Percentiles rank a stretch among this genome's conserved stretches.
These are phyloP conservation scores for Ophiostoma ips DNA, from an alignment of 2,329 filamentous ascomycete genomes.

Conservation along the genomic window DNA sequence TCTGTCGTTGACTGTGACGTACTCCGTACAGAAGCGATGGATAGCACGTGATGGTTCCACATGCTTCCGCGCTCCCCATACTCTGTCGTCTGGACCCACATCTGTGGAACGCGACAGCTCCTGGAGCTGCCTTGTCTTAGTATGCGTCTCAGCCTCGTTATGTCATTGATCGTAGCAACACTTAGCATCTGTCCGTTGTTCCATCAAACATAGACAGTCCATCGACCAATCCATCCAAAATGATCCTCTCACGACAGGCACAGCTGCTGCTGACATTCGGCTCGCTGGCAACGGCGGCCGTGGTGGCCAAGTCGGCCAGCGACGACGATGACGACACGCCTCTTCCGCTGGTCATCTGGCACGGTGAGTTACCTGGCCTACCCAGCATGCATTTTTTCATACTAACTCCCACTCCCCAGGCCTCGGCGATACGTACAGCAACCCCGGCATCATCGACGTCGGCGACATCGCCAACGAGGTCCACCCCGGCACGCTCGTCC, in stretches of 20 bases:
- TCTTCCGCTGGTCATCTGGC: conserved; percentile 88
- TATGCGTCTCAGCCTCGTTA: neutral
- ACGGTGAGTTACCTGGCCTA: conserved; percentile 36
- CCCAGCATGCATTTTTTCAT: no score
- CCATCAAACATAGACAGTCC: neutral
- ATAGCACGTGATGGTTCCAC: neutral
- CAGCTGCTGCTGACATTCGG: conserved; percentile 20
- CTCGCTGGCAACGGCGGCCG: conserved; percentile 22
- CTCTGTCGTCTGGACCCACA: no score
- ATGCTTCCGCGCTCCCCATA: no score
- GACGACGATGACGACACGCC: conserved; percentile 45
- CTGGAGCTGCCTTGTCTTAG: no score
- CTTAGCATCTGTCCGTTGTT: no score
- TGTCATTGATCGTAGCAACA: no score
- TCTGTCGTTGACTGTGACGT: no score
- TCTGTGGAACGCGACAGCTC: no score
- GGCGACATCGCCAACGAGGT: conserved; percentile 55
- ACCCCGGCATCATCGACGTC: conserved; percentile 59
- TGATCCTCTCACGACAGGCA: conserved; percentile 18
- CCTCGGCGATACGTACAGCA: conserved; percentile 58
- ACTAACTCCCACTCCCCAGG: conserved; percentile 24
- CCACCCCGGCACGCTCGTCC: conserved; percentile 73
- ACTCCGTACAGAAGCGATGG: neutral
- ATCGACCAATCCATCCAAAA: conserved; percentile 4
- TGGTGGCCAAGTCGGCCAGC: conserved; percentile 12